These are phyloP conservation scores for Penicillium sp. DNA, from an alignment of 2,329 filamentous ascomycete species.

Conservation along the genomic window DNA sequence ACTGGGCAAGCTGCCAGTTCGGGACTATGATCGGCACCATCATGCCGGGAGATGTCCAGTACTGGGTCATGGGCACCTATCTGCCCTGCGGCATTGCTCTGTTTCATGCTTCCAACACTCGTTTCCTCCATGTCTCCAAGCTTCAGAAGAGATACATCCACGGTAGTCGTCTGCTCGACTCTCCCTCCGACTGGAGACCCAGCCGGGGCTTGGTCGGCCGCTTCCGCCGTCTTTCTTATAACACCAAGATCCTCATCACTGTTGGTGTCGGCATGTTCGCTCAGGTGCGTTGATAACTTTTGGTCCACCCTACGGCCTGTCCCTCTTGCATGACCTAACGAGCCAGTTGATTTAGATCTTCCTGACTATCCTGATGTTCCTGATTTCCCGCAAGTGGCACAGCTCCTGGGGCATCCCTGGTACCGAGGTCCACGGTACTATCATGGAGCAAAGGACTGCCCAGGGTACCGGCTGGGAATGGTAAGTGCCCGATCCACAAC, in stretches of 20 bases:
- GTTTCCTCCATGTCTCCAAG: constrained; percentile 58
- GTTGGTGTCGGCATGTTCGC: constrained; percentile 54
- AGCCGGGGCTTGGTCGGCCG: constrained; percentile 19
- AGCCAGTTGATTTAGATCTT: constrained; percentile 58
- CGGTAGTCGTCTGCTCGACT: constrained; percentile 5
- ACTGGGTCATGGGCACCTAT: constrained; percentile 65
- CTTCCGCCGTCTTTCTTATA: constrained; percentile 24
- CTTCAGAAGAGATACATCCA: constrained; percentile 50
- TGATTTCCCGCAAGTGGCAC: constrained; percentile 63
- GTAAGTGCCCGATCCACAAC: constrained; percentile 26
- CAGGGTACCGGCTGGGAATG: constrained; percentile 61
- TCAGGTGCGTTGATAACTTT: constrained; percentile 7
- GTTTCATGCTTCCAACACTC: constrained; percentile 63
- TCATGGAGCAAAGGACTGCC: constrained; percentile 43
- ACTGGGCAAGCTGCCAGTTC: constrained; percentile 36
- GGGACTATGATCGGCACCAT: constrained; percentile 36
- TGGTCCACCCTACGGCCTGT: too few relatives aligned
- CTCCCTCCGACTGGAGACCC: constrained; percentile 1
- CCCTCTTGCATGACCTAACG: too few relatives aligned
- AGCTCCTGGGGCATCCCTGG: constrained; percentile 48
- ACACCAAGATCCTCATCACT: constrained; percentile 28
- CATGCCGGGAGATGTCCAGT: constrained; percentile 55
- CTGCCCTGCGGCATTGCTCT: constrained; percentile 64
- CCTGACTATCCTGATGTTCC: constrained; percentile 59
- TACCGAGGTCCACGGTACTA: constrained; percentile 51